phyloP scores from a whole-genome alignment of 2,329 filamentous ascomycete species.

The Penicillium sp. region DNA sequence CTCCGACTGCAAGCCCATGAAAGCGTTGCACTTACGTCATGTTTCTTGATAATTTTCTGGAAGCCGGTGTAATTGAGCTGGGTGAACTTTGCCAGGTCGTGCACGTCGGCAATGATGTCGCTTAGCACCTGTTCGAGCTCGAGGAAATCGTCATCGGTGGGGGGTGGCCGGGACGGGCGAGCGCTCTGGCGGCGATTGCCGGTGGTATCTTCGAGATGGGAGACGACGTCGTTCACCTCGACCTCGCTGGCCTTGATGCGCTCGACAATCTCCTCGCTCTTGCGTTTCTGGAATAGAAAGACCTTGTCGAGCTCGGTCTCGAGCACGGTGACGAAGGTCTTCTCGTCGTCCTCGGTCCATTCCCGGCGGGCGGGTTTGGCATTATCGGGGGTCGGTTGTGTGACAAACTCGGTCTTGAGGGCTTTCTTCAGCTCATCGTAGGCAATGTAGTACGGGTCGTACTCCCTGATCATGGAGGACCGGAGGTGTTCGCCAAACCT shows the following conservation, averaged over 20 bases:
- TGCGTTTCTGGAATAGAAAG: conserved; percentile 94
- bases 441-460: conserved; percentile 97
- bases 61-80: conserved; percentile 98
- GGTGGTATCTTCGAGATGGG: conserved; percentile 62
- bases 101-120: conserved; percentile 97
- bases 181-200: conserved; percentile 31
- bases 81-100: conserved; percentile 96
- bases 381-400: conserved; percentile 46
- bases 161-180: conserved; percentile 35
- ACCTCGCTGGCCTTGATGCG: conserved; percentile 83
- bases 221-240: conserved; percentile 85
- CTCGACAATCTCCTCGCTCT: conserved; percentile 90
- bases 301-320: conserved; percentile 96
- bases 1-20: neutral
- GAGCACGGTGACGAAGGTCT: conserved; percentile 77
- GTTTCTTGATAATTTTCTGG: conserved; percentile 99
- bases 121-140: conserved; percentile 90
- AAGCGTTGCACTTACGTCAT: conserved; percentile 65
- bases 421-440: conserved; percentile 90
- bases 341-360: conserved; percentile 92
- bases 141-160: conserved; percentile 89
- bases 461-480: conserved; percentile 93
- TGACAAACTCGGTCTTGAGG: conserved; percentile 70
- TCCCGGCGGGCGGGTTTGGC: conserved; percentile 54
- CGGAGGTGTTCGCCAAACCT: conserved; percentile 96